A percentile compares a stretch with the other conserved stretches of the same genome.
Evolutionary conservation across 139 green algal species (phyloP).

Genomic region (Nannochloris sp.): DNA sequence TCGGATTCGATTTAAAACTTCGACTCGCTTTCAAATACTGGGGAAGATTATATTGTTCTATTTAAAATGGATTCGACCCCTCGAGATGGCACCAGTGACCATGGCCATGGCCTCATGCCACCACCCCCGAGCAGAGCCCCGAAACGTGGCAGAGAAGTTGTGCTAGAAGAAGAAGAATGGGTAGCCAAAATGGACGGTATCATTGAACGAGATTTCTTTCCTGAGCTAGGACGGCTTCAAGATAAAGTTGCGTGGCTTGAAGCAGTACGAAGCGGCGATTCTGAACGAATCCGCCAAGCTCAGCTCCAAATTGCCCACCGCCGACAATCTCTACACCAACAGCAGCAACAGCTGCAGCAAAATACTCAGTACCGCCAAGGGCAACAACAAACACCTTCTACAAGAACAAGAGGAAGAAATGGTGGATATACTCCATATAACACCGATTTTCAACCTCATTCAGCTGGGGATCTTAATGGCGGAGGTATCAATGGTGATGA

Average conservation of each 20-base stretch:
- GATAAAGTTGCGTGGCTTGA: constrained; percentile 81
- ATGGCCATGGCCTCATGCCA: too few relatives aligned
- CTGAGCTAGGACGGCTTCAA: constrained; percentile 74
- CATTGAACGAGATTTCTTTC: constrained; percentile 92
- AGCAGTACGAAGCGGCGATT: constrained; percentile 64
- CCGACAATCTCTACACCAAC: constrained; percentile 22
- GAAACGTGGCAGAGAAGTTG: constrained; percentile 8
- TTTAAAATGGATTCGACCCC: too few relatives aligned
- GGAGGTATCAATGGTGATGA: too few relatives aligned
- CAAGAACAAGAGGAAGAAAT: too few relatives aligned
- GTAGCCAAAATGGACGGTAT: constrained; percentile 67
- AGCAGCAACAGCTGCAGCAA: constrained; percentile 11
- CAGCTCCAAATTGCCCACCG: constrained; percentile 77
- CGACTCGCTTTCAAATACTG: too few relatives aligned
- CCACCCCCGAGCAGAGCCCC: constrained; percentile 11
- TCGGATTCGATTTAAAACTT: too few relatives aligned
- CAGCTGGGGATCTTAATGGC: too few relatives aligned
- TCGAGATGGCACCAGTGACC: too few relatives aligned
- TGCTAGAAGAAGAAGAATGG: constrained; percentile 70
- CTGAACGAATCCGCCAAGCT: constrained; percentile 50
- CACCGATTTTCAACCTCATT: too few relatives aligned
- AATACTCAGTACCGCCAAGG: constrained; percentile 13
- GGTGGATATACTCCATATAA: too few relatives aligned
- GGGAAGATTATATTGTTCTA: too few relatives aligned
- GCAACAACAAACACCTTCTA: background rate